Conservation (phyloP, 2,329 filamentous ascomycete genomes). For the Coniochaeta ligniaria region DNA sequence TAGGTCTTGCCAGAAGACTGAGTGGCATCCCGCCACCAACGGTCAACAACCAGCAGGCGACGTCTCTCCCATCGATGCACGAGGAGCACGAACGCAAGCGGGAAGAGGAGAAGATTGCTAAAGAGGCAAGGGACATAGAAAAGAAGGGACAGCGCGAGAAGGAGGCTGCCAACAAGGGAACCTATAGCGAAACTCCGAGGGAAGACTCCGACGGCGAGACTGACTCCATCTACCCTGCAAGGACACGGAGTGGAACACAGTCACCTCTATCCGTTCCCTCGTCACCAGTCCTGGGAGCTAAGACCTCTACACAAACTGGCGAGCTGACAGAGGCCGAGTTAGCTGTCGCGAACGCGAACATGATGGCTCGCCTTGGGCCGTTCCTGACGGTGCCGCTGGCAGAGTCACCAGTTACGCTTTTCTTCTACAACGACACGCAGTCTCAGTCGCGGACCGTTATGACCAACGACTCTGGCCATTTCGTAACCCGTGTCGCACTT, state of each 20-base stretch:
- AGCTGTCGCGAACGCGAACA: constrained; percentile 70
- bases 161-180: constrained; percentile 61
- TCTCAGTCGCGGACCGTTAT: constrained; percentile 79
- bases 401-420: constrained; percentile 74
- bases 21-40: constrained; percentile 75
- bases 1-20: constrained; percentile 79
- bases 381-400: constrained; percentile 83
- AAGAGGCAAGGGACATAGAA: constrained; percentile 72
- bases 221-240: constrained; percentile 17
- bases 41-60: constrained; percentile 20
- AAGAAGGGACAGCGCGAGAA: constrained; percentile 64
- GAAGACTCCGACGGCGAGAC: constrained; percentile 32
- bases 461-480: constrained; percentile 88
- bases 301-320: constrained; percentile 22
- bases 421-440: constrained; percentile 83
- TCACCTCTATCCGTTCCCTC: constrained; percentile 31
- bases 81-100: constrained; percentile 40
- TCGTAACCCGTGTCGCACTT: constrained; percentile 69
- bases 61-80: constrained; percentile 17
- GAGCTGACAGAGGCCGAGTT: constrained; percentile 74
- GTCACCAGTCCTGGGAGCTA: constrained; percentile 33
- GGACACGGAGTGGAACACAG: constrained; percentile 21
- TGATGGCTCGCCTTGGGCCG: constrained; percentile 81
- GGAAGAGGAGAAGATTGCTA: constrained; percentile 60
- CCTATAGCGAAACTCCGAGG: constrained; percentile 61